phyloP scores from a whole-genome alignment of 2,329 filamentous ascomycete genomes.

The Ascochyta clinopodiicola region DNA sequence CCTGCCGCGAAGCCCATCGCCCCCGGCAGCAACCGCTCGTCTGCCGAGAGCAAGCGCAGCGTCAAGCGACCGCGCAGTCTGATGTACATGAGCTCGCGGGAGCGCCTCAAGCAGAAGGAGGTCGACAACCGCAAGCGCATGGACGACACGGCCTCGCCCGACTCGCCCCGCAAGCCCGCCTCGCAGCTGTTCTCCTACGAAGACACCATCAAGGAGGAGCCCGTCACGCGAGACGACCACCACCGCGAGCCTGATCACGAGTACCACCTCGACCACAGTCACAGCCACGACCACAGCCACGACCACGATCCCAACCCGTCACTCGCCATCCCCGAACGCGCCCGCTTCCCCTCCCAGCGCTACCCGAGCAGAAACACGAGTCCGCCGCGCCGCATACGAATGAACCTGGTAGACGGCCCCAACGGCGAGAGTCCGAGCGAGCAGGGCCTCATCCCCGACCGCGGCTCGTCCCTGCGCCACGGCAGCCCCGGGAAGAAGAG shows the following conservation, averaged over 20 bases:
- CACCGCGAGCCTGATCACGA: constrained; percentile 20
- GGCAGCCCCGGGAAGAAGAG: constrained; percentile 43
- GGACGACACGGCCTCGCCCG: constrained; percentile 47
- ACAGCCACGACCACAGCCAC: no score
- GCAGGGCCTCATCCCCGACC: constrained; percentile 41
- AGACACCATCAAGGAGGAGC: constrained; percentile 49
- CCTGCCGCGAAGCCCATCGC: constrained; percentile 34
- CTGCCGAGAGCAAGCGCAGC: constrained; percentile 46
- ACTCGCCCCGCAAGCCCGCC: constrained; percentile 30
- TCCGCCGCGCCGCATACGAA: constrained; percentile 35
- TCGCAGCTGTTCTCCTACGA: constrained; percentile 41
- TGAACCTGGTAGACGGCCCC: constrained; percentile 29
- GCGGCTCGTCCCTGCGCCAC: constrained; percentile 44
- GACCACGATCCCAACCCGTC: no score
- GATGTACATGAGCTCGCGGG: constrained; percentile 77
- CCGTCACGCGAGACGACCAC: constrained; percentile 23
- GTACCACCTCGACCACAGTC: no score
- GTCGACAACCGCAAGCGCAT: constrained; percentile 63
- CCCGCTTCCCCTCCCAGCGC: constrained; percentile 19
- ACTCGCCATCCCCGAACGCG: no score
- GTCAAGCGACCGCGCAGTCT: constrained; percentile 59
- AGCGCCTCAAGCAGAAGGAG: constrained; percentile 69
- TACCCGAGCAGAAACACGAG: constrained; percentile 43
- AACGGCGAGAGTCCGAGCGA: constrained; percentile 36
- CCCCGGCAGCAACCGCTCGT: constrained; percentile 40